These are phyloP conservation scores for Arxiozyma telluris DNA, from an alignment of 1,139 yeast species.

Conservation along the genomic window DNA sequence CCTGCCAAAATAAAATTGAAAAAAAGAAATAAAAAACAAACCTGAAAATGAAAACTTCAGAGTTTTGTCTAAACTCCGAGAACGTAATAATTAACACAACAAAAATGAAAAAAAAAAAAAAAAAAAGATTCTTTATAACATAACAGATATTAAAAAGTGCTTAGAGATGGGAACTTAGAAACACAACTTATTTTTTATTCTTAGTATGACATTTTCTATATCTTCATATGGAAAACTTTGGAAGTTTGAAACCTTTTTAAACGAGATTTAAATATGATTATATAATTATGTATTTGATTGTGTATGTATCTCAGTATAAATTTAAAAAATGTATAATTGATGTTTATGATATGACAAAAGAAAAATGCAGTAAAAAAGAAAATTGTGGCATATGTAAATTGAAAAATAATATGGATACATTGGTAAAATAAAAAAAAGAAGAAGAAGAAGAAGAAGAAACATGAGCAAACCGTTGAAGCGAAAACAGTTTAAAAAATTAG, in stretches of 20 bases:
- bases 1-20: too few relatives aligned
- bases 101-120: too few relatives aligned
- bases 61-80: too few relatives aligned
- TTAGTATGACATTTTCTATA: too few relatives aligned
- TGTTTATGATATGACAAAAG: neutral
- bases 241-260: too few relatives aligned
- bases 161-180: conserved; percentile 2
- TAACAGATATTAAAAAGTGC: neutral
- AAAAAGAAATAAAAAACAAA: too few relatives aligned
- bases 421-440: neutral
- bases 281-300: neutral
- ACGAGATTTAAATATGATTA: neutral
- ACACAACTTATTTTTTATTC: neutral
- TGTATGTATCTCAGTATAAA: neutral
- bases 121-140: too few relatives aligned
- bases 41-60: too few relatives aligned
- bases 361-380: neutral
- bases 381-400: neutral
- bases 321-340: neutral
- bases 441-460: neutral
- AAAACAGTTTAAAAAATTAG: neutral
- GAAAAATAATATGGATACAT: too few relatives aligned
- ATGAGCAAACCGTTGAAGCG: neutral
- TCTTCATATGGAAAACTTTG: too few relatives aligned
- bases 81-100: too few relatives aligned